phyloP scores from a whole-genome alignment of 2,329 filamentous ascomycete genomes.

The Penicillium sp. region DNA sequence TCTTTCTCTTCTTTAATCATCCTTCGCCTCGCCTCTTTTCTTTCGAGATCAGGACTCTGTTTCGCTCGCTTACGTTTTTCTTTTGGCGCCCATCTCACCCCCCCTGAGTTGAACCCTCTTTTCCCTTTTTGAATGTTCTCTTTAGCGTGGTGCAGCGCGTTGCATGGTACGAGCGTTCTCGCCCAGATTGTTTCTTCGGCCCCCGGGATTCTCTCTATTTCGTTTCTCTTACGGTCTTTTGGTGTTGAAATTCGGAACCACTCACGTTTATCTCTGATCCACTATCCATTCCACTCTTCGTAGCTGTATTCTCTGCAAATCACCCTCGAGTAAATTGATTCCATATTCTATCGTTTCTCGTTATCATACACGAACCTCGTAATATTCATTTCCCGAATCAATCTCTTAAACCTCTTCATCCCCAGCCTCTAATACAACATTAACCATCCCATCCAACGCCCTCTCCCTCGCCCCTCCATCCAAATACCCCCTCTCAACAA shows the following conservation, averaged over 20 bases:
- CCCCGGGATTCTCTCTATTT: background rate
- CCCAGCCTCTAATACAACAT: conserved; percentile 18
- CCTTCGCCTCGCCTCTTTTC: background rate
- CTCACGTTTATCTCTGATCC: too few relatives aligned
- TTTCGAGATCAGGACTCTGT: background rate
- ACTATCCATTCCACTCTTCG: background rate
- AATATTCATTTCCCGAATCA: too few relatives aligned
- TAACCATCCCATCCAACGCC: conserved; percentile 22
- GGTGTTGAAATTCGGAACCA: too few relatives aligned
- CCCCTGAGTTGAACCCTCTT: background rate
- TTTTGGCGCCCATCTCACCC: background rate
- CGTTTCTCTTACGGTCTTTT: too few relatives aligned
- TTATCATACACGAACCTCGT: too few relatives aligned
- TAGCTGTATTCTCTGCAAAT: background rate
- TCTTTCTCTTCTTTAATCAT: background rate
- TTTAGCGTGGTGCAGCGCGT: conserved; percentile 25
- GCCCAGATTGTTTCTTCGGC: conserved; percentile 12
- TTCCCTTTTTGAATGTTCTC: conserved; percentile 12
- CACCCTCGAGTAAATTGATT: too few relatives aligned
- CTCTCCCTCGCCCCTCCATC: conserved; percentile 3
- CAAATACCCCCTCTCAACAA: conserved; percentile 16
- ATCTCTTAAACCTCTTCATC: conserved; percentile 14
- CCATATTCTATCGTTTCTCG: too few relatives aligned
- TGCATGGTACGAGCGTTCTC: conserved; percentile 24
- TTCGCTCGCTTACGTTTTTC: background rate